Evolutionary conservation across 257 asterid genomes (phyloP).

Genomic region (Solanum bulbocastanum): DNA sequence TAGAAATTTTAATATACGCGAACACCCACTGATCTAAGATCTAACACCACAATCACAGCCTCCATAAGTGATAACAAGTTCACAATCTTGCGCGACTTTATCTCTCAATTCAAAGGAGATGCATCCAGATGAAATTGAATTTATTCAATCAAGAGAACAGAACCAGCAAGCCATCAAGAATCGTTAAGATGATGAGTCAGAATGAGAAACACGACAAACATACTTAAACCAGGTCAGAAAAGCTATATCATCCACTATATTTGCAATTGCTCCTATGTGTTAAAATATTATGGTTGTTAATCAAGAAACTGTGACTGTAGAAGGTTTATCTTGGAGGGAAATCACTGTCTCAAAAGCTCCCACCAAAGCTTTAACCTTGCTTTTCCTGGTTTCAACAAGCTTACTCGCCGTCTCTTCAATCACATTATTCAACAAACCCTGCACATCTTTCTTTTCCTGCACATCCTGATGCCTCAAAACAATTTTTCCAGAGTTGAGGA

Average conservation of each 20-base stretch:
- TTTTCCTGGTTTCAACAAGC: slow-evolving; percentile 71
- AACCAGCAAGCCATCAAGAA: not conserved
- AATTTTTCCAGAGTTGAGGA: slow-evolving; percentile 24
- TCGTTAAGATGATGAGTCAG: not conserved
- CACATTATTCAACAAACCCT: slow-evolving; percentile 58
- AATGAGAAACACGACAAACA: not conserved
- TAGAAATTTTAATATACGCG: not conserved
- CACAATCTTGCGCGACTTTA: not conserved
- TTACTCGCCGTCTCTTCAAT: slow-evolving; percentile 86
- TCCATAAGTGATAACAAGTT: not conserved
- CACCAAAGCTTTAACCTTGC: slow-evolving; percentile 87
- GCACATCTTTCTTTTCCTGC: slow-evolving; percentile 64
- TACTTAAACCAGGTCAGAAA: not conserved
- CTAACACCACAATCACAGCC: not conserved
- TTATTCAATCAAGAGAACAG: not conserved
- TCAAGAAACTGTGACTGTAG: slow-evolving; percentile 27
- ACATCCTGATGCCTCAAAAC: slow-evolving; percentile 58
- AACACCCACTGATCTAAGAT: not conserved
- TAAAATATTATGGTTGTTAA: not conserved
- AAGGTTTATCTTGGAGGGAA: slow-evolving; percentile 65
- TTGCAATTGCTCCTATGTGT: not conserved
- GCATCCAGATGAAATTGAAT: not conserved
- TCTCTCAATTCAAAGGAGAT: not conserved
- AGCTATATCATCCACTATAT: not conserved
- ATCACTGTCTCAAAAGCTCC: slow-evolving; percentile 92